Evolutionary conservation across 176 grass and related monocot species (phyloP).

Genomic region (Cenchrus fungigraminus): DNA sequence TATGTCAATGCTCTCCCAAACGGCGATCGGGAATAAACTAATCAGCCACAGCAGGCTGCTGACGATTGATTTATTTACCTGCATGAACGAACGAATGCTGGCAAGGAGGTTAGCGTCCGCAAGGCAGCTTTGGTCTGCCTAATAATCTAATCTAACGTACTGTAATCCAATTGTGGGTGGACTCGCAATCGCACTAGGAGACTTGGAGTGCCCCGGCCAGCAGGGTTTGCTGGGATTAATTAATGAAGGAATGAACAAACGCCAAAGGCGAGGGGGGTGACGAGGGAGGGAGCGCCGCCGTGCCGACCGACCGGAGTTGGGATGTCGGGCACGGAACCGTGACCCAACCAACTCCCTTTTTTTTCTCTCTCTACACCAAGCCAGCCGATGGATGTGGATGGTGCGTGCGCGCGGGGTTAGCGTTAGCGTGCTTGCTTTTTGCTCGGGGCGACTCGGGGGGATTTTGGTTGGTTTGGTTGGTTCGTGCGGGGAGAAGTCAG

Average conservation of each 20-base stretch:
- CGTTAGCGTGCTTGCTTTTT: too few species aligned
- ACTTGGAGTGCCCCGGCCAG: neutral
- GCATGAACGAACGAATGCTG: too few species aligned
- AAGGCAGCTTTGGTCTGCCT: neutral
- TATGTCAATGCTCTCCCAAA: too few species aligned
- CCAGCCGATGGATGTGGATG: too few species aligned
- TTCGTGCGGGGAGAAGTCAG: conserved; percentile 26
- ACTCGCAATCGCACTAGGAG: neutral
- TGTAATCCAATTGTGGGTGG: neutral
- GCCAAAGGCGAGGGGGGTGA: neutral
- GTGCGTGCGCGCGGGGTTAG: too few species aligned
- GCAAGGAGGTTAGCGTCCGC: too few species aligned
- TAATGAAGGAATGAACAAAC: neutral
- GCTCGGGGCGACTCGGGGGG: too few species aligned
- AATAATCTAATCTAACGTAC: neutral
- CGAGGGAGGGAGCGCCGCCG: neutral
- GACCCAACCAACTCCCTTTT: neutral
- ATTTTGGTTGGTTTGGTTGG: too few species aligned
- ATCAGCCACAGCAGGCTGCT: too few species aligned
- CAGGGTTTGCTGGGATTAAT: neutral
- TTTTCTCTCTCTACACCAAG: too few species aligned
- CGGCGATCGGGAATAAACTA: too few species aligned
- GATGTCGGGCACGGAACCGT: conserved; percentile 40
- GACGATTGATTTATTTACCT: too few species aligned
- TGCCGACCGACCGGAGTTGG: neutral